Base-by-base conservation (phyloP, 1,284 basidiomycete genomes). In the Sporisorium graminicola region DNA sequence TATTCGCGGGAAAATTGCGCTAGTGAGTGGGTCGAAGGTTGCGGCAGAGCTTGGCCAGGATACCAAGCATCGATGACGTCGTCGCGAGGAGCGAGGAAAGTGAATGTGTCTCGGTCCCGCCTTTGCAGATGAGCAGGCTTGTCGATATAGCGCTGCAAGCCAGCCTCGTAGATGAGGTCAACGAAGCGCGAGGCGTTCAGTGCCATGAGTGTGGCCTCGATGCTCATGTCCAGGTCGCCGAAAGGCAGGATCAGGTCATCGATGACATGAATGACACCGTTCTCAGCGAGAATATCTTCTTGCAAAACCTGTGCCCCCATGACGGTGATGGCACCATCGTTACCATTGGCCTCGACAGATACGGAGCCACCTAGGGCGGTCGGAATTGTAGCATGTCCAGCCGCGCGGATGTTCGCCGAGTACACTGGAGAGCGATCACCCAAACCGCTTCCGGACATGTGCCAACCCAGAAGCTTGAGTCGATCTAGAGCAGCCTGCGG, bases 141-240 rank as follows among this genome's bases (percentile, higher is more conserved):
- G 54, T 73, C 72, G 35, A 69, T 76, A 46, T 92, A 89, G 5
- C 89, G 84, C 26, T 92, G 89, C 14, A 87, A 78, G 27, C 79
- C 82, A 6, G 84, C 86, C 18, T 91, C 91, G 80, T 92, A 89
- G 74, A 96, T 94, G 81, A 98, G 90, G 74, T 94, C 90, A 52
- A 99, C 94, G 85, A 99, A 98, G 31, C 90, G 89, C 0, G 93
- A 93, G 84, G 95, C 97, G 81, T 98, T 94, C 66, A 98, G 89
- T 0, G 93, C 90, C 24, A 96, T 88, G 6, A 97, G 90, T 71
- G 91, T 94, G 86, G 99, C 98, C 87, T 99, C 96, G 6, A 95
- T 92, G 1, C 94, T 96, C 49, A 96, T 87, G 74, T 90, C 89
- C 50, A 99, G 90, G 33, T 92, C 89, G 9, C 90, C 91, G 0